Evolutionary conservation across 2,329 filamentous ascomycete genomes (phyloP), one percentile per base, ranked within the genome.

Genomic region (Dothiorella sarmentorum): DNA sequence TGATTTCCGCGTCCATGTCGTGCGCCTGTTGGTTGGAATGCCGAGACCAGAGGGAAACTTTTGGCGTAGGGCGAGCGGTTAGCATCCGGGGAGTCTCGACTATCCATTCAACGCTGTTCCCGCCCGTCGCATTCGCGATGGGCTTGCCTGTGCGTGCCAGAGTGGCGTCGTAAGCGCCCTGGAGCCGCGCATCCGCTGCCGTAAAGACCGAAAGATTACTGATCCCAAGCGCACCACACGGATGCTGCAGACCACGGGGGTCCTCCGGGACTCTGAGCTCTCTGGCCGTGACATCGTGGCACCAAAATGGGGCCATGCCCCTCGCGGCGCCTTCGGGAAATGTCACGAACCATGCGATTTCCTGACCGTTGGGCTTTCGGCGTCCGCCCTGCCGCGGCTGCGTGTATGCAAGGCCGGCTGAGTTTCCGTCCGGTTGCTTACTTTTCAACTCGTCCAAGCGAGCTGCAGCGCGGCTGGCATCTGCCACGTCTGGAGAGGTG

Each of bases 231-330:
- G 76, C 82, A 0, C 78, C 78, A 6, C 74, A 81, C 0, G 80
- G 73, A 70, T 88, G 85, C 11, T 65, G 70, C 3, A 74, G 74
- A 37, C 69, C 73, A 13, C 69, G 72, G 3, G 60, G 64, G 0
- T 71, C 64, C 3, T 75, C 64, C 6, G 85, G 83, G 2, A 87
- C 85, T 0, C 86, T 72, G 2, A 83, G 67, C n/a, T 72, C 63
- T 6, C 86, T 70, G 2, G 78, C 72, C 2, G 85, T 88, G 11
- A 82, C 71, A 67, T 89, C 86, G 56, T 45, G 38, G 40, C 84
- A 86, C 77, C 82, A 89, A 64, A 89, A 89, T 0, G 86, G 86
- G 10, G 85, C 66, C 13, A 73, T 71, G 0, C 85, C 84, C 0
- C 80, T 72, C 7, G 73, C 70, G 1, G 75, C 67, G 11, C 72